Base-by-base conservation (phyloP, 2,329 filamentous ascomycete genomes). In the Fusarium albidum region DNA sequence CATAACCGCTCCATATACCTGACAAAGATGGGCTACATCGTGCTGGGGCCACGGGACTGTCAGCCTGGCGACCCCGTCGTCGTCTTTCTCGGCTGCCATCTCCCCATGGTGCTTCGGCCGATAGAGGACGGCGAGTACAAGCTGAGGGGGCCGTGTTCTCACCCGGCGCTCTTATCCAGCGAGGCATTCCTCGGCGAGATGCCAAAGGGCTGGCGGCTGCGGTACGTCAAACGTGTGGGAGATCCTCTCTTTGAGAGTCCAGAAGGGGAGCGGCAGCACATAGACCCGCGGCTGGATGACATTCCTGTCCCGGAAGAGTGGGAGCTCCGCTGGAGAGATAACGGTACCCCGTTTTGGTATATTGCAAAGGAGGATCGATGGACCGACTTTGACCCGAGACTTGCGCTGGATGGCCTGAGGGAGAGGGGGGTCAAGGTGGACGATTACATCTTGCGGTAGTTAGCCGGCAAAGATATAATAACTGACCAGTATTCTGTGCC, bases 61-160 rank as follows among this genome's bases (percentile, higher is more conserved):
- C 45, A 14, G 5, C 27, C 35, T 9, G 3, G 8, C 7, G 35
- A 48, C 18, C 35, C n/a, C 1, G 6, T 48, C 1, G 28, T 48
- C 13, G 28, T 48, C 14, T 48, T 48, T 32, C 45, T 48, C 27
- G 28, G 35, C 4, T 48, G 45, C 28, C 18, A 48, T 33, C 28
- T 41, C 3, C 45, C 28, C 4, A 48, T 48, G 18, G 45, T 48
- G 0, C 35, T 48, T 21, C 18, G 14, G 9, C 5, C 28, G 11
- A 41, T 48, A 27, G 35, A 33, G 1, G 12, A 17, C 3, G 35
- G 14, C 2, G 35, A 48, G 45, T 48, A 41, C 14, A 48, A 33
- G 14, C 45, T 48, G 5, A 48, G 11, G 33, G 45, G 45, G 9
- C 45, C 45, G 1, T 48, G 45, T 41, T n/a, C 12, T 21, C 35